These are phyloP conservation scores for rapeseed (Brassica napus) DNA, from an alignment of 345 rosid genomes.

Conservation along the genomic window DNA sequence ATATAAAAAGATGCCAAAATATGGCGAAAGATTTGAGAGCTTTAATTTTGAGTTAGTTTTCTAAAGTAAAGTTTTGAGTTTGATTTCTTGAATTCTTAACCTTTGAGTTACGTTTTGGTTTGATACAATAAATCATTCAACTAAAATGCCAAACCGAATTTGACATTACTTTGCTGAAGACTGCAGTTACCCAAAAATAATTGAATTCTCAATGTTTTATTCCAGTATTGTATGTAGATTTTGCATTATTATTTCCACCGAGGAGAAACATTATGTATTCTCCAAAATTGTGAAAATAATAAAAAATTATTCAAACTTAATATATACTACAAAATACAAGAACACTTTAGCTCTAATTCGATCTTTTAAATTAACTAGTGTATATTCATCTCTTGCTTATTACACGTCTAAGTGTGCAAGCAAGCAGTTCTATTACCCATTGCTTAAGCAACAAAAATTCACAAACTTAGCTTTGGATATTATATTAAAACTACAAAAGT, in stretches of 20 bases:
- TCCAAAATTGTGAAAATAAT: not conserved
- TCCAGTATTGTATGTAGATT: not conserved
- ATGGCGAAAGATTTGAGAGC: no score
- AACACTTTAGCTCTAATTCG: not conserved
- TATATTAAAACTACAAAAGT: not conserved
- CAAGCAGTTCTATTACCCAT: slow-evolving; percentile 6
- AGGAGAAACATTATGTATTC: not conserved
- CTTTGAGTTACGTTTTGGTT: no score
- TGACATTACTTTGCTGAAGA: not conserved
- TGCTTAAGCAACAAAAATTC: not conserved
- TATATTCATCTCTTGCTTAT: not conserved
- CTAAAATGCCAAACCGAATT: not conserved
- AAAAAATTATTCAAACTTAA: not conserved
- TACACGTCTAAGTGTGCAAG: slow-evolving; percentile 11
- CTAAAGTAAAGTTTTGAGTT: no score
- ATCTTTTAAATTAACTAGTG: not conserved
- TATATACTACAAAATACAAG: not conserved
- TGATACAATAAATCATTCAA: not conserved
- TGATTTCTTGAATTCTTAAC: no score
- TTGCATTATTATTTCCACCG: not conserved
- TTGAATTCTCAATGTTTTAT: not conserved
- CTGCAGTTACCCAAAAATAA: not conserved
- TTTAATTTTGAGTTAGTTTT: no score
- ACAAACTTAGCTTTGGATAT: slow-evolving; percentile 12
- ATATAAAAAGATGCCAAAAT: no score